Evolutionary conservation across 169 alveolate genomes (phyloP).

Genomic region (Plasmodium inui): DNA sequence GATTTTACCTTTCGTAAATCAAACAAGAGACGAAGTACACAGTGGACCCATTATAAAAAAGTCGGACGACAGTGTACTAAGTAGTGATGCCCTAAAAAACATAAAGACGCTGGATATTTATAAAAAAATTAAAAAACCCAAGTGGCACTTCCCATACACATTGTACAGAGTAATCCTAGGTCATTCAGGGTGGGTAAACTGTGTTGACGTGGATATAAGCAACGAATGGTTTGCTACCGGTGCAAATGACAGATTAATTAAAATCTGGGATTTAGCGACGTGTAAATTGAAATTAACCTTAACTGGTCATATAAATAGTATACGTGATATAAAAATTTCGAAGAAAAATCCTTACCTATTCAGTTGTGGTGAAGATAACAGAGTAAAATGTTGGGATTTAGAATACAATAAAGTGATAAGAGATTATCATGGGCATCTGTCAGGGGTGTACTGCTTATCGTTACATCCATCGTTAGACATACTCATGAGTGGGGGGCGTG

Average conservation of each 20-base stretch:
- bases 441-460: constrained; percentile 95
- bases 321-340: constrained; percentile 94
- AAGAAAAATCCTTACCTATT: constrained; percentile 97
- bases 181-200: constrained; percentile 99
- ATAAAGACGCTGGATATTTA: constrained; percentile 78
- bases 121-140: constrained; percentile 81
- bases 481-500: constrained; percentile 98
- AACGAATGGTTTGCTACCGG: constrained; percentile 98
- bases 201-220: constrained; percentile 96
- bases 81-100: constrained; percentile 80
- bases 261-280: constrained; percentile 98
- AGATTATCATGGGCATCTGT: constrained; percentile 97
- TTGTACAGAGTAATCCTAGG: constrained; percentile 97
- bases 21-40: neutral
- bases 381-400: constrained; percentile 98
- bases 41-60: constrained; percentile 60
- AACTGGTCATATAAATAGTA: constrained; percentile 98
- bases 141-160: constrained; percentile 98
- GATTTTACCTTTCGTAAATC: constrained; percentile 14
- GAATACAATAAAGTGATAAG: constrained; percentile 98
- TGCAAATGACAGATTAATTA: constrained; percentile 96
- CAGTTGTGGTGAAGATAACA: constrained; percentile 98
- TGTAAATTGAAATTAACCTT: constrained; percentile 96
- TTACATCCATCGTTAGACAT: constrained; percentile 98
- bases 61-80: constrained; percentile 70